Conservation (phyloP, 2,329 filamentous ascomycete species). For the Colletotrichum navitas region DNA sequence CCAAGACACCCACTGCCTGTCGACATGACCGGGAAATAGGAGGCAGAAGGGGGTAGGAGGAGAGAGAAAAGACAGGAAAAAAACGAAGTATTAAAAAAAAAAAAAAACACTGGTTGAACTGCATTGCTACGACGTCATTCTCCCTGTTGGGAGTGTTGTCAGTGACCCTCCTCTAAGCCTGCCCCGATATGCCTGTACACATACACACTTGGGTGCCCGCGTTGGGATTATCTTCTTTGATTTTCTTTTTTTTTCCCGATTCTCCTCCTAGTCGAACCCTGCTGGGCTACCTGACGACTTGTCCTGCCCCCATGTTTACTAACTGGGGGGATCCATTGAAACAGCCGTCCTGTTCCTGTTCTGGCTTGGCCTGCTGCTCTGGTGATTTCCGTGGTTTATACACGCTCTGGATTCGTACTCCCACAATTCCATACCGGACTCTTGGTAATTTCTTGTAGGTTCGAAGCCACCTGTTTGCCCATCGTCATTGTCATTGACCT, state of each 20-base stretch:
- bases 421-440: background rate
- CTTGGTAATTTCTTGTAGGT: background rate
- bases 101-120: background rate
- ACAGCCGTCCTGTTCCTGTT: background rate
- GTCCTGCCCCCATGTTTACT: slow-evolving; percentile 28
- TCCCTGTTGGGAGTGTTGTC: slow-evolving; percentile 21
- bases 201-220: background rate
- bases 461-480: background rate
- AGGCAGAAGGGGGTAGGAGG: background rate
- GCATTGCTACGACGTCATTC: slow-evolving; percentile 39
- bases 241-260: background rate
- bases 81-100: background rate
- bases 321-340: slow-evolving; percentile 7
- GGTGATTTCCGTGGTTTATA: background rate
- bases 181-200: slow-evolving; percentile 11
- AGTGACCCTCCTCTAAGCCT: slow-evolving; percentile 29
- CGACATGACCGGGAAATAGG: slow-evolving; percentile 1
- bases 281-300: background rate
- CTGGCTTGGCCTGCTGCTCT: background rate
- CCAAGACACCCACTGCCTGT: slow-evolving; percentile 4
- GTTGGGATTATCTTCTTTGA: too few species aligned
- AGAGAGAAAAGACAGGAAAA: background rate
- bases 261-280: background rate
- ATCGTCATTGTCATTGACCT: background rate
- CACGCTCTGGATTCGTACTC: background rate